Evolutionary conservation across 2,329 filamentous ascomycete genomes (phyloP), one percentile per base, ranked within the genome.

Genomic region (Sarocladium oryzae): DNA sequence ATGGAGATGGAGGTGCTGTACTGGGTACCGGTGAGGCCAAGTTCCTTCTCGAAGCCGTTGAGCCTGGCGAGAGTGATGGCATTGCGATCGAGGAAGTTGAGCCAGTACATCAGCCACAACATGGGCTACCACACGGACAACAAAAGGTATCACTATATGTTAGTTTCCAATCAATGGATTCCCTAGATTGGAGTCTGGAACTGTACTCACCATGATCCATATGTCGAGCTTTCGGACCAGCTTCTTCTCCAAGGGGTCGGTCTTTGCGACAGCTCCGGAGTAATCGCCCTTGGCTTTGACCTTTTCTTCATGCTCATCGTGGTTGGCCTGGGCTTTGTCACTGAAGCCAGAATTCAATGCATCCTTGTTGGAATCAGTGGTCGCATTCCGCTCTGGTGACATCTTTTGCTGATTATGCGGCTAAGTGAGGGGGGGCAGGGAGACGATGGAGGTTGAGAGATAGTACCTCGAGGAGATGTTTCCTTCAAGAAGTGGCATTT

Each of bases 61-160:
- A 68, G 54, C 1, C 62, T 58, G 1, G 73, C 73, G 32, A 73
- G 64, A 0, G 71, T 70, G 55, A 77, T 75, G 24, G 72, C 72
- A 52, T 75, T 75, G 6, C 71, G 64, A 37, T 76, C 73, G 18
- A 74, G 62, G 50, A 71, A 72, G 53, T 71, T 74, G 38, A 73
- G 61, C 59, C 69, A 73, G 55, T 73, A 74, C 61, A 69, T 64
- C 52, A 58, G 56, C 64, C 65, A 68, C 2, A 68, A 59, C 57
- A 67, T 68, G 0, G 66, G 65, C 58, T 66, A 11, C 11, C 28
- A 13, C 7, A 30, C 13, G 13, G 13, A n/a, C n/a, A n/a, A n/a
- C n/a, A n/a, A n/a, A n/a, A n/a, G n/a, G n/a, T n/a, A n/a, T n/a
- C n/a, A n/a, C n/a, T n/a, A n/a, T n/a, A n/a, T n/a, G n/a, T n/a